Base-by-base conservation (phyloP, 1,139 yeast genomes). In the Saccharomyces hybrid region DNA sequence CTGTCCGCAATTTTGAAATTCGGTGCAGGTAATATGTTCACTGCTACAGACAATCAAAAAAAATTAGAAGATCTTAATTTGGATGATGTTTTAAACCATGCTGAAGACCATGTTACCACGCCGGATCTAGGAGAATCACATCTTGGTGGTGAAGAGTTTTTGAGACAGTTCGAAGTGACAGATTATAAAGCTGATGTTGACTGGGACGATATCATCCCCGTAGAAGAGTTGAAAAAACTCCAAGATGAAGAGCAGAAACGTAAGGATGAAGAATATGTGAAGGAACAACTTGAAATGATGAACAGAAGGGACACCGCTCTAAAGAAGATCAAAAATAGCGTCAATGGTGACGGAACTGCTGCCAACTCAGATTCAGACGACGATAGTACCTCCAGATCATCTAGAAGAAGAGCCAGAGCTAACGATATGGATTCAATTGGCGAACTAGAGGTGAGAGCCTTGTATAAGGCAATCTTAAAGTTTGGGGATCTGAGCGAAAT, bases 121-220 rank as follows among this genome's bases (percentile, higher is more conserved):
- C 98, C 98, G 0, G 99, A 93, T 52, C 73, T 93, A 27, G 99
- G 98, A 5, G 98, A 95, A 67, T 88, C 97, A 14, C 95, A 93
- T 66, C 78, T 95, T 57, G 99, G 99, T 57, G 97, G 99, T 52
- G 99, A 95, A 71, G 99, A 95, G 72, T 95, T 95, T 68, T 79
- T 95, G 73, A 89, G 84, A 66, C 99, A 95, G 72, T 95, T 95
- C 71, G 99, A 95, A 72, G 99, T 95, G 54, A 95, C 99, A 0
- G 99, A 95, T 71, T 95, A 91, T 72, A 95, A 95, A 72, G 98
- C 99, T 0, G 98, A 95, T 70, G 90, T 93, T 57, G 95, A 90
- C 61, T 95, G 99, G 99, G 99, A 95, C 73, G 99, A 95, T 70
- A 95, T 95, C 63, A 95, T 95, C 64, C 99, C 99, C 0, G 95